Conservation (phyloP, 2,329 filamentous ascomycete species). For the Colletotrichum higginsianum region DNA sequence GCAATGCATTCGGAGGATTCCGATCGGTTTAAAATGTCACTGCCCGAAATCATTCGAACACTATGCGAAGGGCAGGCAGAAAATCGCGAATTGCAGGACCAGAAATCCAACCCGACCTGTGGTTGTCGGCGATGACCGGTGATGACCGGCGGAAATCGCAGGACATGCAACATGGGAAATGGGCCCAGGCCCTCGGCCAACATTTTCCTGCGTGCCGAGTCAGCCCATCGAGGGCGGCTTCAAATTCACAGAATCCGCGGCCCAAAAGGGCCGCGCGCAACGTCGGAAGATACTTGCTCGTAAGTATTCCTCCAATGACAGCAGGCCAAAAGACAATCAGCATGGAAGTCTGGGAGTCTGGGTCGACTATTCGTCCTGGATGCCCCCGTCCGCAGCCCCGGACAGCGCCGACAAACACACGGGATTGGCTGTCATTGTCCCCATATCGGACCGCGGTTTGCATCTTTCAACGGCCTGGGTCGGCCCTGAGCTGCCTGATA, state of each 20-base stretch:
- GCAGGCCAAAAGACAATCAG: slow-evolving; percentile 10
- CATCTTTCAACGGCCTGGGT: slow-evolving; percentile 28
- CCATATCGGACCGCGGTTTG: slow-evolving; percentile 6
- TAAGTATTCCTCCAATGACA: slow-evolving; percentile 29
- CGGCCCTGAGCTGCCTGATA: slow-evolving; percentile 35
- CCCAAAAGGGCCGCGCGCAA: not conserved
- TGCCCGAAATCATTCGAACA: too few relatives aligned
- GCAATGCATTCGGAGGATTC: not conserved
- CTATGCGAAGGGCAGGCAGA: not conserved
- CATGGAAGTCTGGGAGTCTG: not conserved
- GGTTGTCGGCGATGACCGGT: slow-evolving; percentile 8
- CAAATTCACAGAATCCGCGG: not conserved
- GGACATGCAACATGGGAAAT: slow-evolving; percentile 1
- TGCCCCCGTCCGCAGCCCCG: slow-evolving; percentile 17
- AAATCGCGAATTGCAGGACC: not conserved
- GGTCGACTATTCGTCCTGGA: slow-evolving; percentile 21
- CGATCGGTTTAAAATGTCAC: too few relatives aligned
- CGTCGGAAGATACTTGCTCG: not conserved
- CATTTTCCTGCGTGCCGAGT: slow-evolving; percentile 24
- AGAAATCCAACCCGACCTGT: not conserved
- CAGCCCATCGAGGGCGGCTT: slow-evolving; percentile 19
- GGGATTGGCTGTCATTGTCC: slow-evolving; percentile 19
- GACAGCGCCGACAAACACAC: slow-evolving; percentile 18
- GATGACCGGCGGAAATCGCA: slow-evolving; percentile 26
- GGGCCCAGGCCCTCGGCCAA: not conserved